Evolutionary conservation across 805 yeast genomes (phyloP).

Genomic region (Yarrowia hollandica): DNA sequence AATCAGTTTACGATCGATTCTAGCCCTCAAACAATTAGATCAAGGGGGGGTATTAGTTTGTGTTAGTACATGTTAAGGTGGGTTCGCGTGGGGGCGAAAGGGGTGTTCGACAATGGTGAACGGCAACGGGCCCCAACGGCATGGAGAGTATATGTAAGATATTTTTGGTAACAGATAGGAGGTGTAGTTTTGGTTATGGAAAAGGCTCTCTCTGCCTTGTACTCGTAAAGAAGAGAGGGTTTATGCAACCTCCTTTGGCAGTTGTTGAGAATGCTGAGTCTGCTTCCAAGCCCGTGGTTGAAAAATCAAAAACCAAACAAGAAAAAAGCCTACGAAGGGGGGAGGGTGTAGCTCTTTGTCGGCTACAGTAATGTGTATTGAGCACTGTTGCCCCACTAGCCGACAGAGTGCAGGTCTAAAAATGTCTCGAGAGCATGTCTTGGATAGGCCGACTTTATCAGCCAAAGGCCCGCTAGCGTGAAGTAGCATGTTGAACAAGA

Average conservation of each 20-base stretch:
- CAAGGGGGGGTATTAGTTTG: not conserved
- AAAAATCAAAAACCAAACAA: no score
- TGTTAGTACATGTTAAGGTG: not conserved
- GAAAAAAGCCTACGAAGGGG: no score
- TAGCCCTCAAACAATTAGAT: no score
- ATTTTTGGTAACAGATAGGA: slow-evolving; percentile 7
- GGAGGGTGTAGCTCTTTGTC: not conserved
- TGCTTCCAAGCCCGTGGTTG: no score
- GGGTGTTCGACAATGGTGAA: not conserved
- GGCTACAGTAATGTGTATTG: no score
- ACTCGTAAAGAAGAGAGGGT: no score
- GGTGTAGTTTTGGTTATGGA: not conserved
- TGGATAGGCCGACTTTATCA: not conserved
- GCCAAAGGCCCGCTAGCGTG: not conserved
- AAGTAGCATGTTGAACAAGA: not conserved
- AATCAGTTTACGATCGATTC: no score
- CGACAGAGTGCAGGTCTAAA: not conserved
- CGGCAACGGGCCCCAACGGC: slow-evolving; percentile 5
- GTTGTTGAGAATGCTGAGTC: no score
- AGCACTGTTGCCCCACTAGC: no score
- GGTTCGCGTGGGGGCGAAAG: not conserved
- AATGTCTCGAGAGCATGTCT: slow-evolving; percentile 10
- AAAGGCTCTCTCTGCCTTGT: not conserved
- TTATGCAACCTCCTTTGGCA: not conserved
- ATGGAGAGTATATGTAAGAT: not conserved